These are phyloP conservation scores for Fomitopsis schrenkii DNA, from an alignment of 1,284 basidiomycete species.

Conservation along the genomic window DNA sequence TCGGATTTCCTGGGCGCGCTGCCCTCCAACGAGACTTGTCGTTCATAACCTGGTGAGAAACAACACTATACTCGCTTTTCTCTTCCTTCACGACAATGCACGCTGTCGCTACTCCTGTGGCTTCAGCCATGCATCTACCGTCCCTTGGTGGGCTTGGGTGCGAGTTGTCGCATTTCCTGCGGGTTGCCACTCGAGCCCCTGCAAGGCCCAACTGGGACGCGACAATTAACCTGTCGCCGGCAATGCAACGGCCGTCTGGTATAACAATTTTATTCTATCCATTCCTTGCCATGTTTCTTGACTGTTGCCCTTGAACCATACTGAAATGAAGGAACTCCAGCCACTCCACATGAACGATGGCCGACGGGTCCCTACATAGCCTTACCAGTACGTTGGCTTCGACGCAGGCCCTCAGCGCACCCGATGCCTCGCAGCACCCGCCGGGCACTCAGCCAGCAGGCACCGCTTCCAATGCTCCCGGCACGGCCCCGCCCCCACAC, in stretches of 20 bases:
- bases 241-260: no score
- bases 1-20: background rate
- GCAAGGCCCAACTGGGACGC: background rate
- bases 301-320: background rate
- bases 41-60: conserved; percentile 1
- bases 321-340: background rate
- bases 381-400: conserved; percentile 20
- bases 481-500: conserved; percentile 8
- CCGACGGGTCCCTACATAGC: conserved; percentile 20
- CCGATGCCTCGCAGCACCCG: conserved; percentile 8
- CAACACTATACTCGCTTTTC: background rate
- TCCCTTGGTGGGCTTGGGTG: background rate
- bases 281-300: background rate
- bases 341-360: conserved; percentile 9
- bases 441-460: conserved; percentile 9
- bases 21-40: background rate
- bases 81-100: background rate
- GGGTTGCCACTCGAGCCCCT: background rate
- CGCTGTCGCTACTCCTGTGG: background rate
- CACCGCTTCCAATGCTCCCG: background rate
- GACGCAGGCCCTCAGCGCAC: conserved; percentile 13
- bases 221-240: background rate
- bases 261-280: background rate
- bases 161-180: background rate
- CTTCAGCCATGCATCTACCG: no score